A percentile compares a stretch with the other conserved stretches of the same genome.
Conservation (phyloP, 306 rosid genomes). For the Mimosa pudica region DNA sequence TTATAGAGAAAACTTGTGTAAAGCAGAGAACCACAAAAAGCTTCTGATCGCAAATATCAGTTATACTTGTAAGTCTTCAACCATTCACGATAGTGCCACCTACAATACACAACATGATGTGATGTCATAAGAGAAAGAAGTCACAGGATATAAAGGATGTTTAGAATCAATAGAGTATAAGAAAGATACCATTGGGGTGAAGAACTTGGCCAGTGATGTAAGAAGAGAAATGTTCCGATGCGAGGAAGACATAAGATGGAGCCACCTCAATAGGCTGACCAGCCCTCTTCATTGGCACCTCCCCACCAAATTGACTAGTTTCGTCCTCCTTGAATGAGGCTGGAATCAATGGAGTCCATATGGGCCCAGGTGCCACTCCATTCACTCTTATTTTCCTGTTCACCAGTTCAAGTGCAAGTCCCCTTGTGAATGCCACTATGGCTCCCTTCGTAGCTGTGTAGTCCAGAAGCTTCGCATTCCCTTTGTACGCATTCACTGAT, state of each 20-base stretch:
- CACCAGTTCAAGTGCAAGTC: constrained; percentile 65
- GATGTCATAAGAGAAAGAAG: neutral
- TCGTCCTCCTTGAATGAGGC: constrained; percentile 60
- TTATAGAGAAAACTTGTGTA: neutral
- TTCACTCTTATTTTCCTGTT: constrained; percentile 70
- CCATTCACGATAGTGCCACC: constrained; percentile 71
- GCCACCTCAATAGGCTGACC: constrained; percentile 89
- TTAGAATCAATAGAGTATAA: neutral
- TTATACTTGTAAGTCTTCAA: constrained; percentile 30
- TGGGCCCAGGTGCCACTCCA: constrained; percentile 86
- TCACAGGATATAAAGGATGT: neutral
- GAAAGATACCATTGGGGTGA: constrained; percentile 70
- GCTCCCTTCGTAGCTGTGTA: constrained; percentile 78
- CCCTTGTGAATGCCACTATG: constrained; percentile 74
- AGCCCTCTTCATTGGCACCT: constrained; percentile 78
- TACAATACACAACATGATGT: constrained; percentile 24
- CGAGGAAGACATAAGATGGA: constrained; percentile 71
- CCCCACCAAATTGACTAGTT: constrained; percentile 45
- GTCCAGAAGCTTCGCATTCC: constrained; percentile 54
- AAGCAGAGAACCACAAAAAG: neutral
- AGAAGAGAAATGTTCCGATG: constrained; percentile 68
- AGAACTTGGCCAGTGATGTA: constrained; percentile 81
- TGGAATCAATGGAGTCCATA: constrained; percentile 77
- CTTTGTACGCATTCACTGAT: constrained; percentile 75
- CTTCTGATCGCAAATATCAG: neutral